A percentile compares a stretch with the other conserved stretches of the same genome.
Evolutionary conservation across 2,329 filamentous ascomycete species (phyloP).

Genomic region (Nemania serpens): DNA sequence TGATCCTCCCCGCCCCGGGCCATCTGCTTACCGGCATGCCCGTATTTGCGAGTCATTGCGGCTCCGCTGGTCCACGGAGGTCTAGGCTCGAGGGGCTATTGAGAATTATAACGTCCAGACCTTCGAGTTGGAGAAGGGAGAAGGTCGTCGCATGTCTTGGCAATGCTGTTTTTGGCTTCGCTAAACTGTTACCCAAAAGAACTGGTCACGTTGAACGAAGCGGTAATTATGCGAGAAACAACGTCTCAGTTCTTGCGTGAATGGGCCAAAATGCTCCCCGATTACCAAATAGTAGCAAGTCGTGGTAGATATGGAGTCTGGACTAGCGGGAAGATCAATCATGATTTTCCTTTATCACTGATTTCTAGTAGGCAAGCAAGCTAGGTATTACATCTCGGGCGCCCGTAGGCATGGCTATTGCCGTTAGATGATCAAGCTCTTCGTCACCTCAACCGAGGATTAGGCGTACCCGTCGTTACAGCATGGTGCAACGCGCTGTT

Average conservation of each 20-base stretch:
- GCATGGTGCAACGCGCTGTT: background rate
- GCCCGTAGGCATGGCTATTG: background rate
- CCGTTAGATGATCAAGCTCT: conserved; percentile 15
- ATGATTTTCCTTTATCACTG: background rate
- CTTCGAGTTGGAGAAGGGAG: background rate
- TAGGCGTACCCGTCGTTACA: background rate
- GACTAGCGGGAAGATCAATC: background rate
- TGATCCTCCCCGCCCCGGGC: conserved; percentile 10
- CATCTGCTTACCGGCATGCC: conserved; percentile 12
- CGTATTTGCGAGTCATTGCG: conserved; percentile 20
- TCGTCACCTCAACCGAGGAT: background rate
- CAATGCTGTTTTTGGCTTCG: conserved; percentile 14
- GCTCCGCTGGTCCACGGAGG: conserved; percentile 19
- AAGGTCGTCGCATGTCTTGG: conserved; percentile 14
- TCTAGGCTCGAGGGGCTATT: conserved; percentile 13
- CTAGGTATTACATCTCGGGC: background rate
- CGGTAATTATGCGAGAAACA: conserved; percentile 10
- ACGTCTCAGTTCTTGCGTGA: conserved; percentile 10
- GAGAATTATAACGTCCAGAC: background rate
- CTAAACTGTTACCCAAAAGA: conserved; percentile 15
- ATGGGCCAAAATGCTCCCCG: conserved; percentile 1
- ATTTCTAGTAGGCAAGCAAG: background rate
- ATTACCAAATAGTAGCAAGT: background rate
- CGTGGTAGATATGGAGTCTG: background rate
- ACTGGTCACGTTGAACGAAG: background rate